Base-by-base conservation (phyloP, 192 early-diverging fungal genomes). In the Coemansia erecta region DNA sequence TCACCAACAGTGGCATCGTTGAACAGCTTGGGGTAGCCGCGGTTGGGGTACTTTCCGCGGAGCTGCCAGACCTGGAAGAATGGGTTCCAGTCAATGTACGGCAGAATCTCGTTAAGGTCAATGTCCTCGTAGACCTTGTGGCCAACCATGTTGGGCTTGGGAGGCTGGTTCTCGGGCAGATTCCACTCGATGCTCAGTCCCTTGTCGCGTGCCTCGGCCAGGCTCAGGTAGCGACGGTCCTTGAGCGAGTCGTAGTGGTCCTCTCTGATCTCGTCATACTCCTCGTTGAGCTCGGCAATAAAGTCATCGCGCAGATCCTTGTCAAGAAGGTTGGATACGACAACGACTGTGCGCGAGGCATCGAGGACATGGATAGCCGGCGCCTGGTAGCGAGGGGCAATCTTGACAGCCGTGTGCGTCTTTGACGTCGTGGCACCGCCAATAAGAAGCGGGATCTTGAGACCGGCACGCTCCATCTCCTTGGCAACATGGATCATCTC, bases 51-150 rank as follows among this genome's bases (percentile, higher is more conserved):
- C 64, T 89, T 91, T 54, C 94, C 95, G 22, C 95, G 85, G 21
- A 98, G 82, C 79, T 98, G 95, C 90, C 92, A 98, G 14, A 93
- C 93, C 71, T 98, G 95, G 86, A 98, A 98, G 86, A 98, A 98
- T 28, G 95, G 95, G 54, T 94, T 98, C 94, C 95, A 98, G 74
- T 98, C 95, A 50, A 98, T 95, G 62, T 90, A 90, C n/a, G 84
- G 74, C 23, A 93, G 64, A 14, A 98, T 77, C 40, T 81, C 68
- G 46, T 84, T 81, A 45, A 98, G 84, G 53, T 92, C 89, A 71
- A 86, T 84, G 58, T 92, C 82, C 49, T 89, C 77, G 58, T 89
- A 88, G 13, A 89, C 73, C 62, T 87, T 88, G 52, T 88, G 90
- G 35, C 94, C 94, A 44, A 93, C 68, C 76, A 93, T 85, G 55